Evolutionary conservation across 139 green algal genomes (phyloP), one percentile per base, ranked within the genome.

Genomic region (Picochlorum sp.): DNA sequence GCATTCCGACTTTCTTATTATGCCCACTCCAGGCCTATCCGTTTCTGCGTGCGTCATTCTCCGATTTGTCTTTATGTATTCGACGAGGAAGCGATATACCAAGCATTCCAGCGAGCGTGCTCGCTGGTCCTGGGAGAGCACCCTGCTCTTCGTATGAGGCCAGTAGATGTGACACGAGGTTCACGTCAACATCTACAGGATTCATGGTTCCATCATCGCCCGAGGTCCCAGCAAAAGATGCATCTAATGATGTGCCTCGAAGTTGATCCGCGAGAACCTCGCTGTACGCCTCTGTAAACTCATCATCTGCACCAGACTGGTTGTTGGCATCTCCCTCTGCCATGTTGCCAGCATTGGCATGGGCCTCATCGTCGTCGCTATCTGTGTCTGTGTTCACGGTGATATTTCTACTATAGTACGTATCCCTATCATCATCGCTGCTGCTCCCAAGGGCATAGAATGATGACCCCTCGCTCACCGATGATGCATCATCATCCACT

Each of bases 161-260:
- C 47, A 92, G 57, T 65, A 92, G 49, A 57, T 72, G 90, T 51
- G 78, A 76, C 32, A 92, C 73, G 61, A 92, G 52, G 57, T 93
- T 94, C 4, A 84, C 9, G 45, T 92, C 86, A 11, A 92, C 26
- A 50, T 92, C 80, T 15, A 92, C 24, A 2, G 77, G 77, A 11
- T 23, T 23, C 47, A 20, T 56, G n/a, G 18, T 23, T 26, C n/a
- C 47, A 20, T 23, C 47, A 18, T 23, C 68, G 51, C 23, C 15
- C 13, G 18, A 30, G 77, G 56, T 41, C 34, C 34, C 34, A 41
- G 8, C 56, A 50, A 88, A 88, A 47, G 59, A 74, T 28, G 80
- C 24, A 3, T 47, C 66, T 46, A 87, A 61, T 23, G 41, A 60
- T 0, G 75, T 82, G 46, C 26, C 49, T 16, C 58, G 61, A 46